Conservation (phyloP, 2,329 filamentous ascomycete genomes). For the Chrysosporium keratinophilum region DNA sequence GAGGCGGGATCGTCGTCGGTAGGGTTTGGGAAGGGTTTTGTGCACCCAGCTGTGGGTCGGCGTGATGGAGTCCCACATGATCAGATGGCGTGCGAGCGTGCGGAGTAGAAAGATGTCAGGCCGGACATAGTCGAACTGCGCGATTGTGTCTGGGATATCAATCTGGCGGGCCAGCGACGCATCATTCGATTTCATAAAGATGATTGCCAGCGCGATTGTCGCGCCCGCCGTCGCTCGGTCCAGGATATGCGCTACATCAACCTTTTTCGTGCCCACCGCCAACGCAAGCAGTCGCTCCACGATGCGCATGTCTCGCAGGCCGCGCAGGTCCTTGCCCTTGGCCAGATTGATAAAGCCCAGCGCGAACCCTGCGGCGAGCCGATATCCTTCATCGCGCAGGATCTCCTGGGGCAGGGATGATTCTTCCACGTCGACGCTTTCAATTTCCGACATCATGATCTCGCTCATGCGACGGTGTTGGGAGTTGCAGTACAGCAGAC, state of each 20-base stretch:
- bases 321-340: slow-evolving; percentile 76
- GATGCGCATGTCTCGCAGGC: slow-evolving; percentile 85
- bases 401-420: slow-evolving; percentile 57
- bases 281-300: slow-evolving; percentile 78
- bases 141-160: slow-evolving; percentile 76
- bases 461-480: slow-evolving; percentile 98
- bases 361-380: slow-evolving; percentile 84
- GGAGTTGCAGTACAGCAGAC: slow-evolving; percentile 83
- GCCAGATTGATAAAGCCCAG: slow-evolving; percentile 90
- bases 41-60: slow-evolving; percentile 66
- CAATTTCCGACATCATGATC: slow-evolving; percentile 95
- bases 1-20: slow-evolving; percentile 53
- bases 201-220: slow-evolving; percentile 76
- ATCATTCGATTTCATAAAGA: slow-evolving; percentile 96
- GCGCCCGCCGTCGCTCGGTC: slow-evolving; percentile 91
- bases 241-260: slow-evolving; percentile 82
- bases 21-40: slow-evolving; percentile 59
- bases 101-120: slow-evolving; percentile 86
- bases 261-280: slow-evolving; percentile 79
- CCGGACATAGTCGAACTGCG: slow-evolving; percentile 91
- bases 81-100: slow-evolving; percentile 79
- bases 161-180: slow-evolving; percentile 78
- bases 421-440: slow-evolving; percentile 75
- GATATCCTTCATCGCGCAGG: slow-evolving; percentile 88
- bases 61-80: slow-evolving; percentile 80